phyloP scores from a whole-genome alignment of 805 yeast genomes.

The Scheffersomyces spartinae region DNA sequence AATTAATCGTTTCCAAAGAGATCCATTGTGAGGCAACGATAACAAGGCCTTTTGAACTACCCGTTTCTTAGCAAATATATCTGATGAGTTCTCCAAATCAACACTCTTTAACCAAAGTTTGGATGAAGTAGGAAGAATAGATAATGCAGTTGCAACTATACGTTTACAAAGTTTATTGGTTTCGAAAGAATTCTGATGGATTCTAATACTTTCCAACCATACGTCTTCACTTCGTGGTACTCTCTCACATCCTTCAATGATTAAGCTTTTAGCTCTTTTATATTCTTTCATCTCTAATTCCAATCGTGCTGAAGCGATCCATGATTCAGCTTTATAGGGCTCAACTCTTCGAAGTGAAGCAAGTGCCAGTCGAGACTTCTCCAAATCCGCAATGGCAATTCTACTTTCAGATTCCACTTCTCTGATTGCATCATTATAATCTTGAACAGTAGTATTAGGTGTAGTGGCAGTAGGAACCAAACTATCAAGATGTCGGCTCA shows the following conservation, averaged over 20 bases:
- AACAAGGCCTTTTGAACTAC: constrained; percentile 66
- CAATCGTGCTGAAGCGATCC: constrained; percentile 78
- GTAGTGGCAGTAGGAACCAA: constrained; percentile 10
- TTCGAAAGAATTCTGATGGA: constrained; percentile 36
- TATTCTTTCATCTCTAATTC: constrained; percentile 56
- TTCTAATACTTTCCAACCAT: constrained; percentile 72
- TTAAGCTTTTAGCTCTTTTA: constrained; percentile 44
- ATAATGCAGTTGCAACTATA: constrained; percentile 57
- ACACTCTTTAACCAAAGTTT: constrained; percentile 65
- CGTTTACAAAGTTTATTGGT: constrained; percentile 36
- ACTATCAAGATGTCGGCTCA: constrained; percentile 42
- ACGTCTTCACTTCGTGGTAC: constrained; percentile 60
- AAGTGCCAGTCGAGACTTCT: constrained; percentile 47
- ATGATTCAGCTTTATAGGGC: constrained; percentile 63
- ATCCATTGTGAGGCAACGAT: constrained; percentile 40
- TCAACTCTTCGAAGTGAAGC: constrained; percentile 60
- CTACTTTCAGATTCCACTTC: constrained; percentile 2
- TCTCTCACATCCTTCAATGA: constrained; percentile 62
- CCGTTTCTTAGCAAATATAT: constrained; percentile 37
- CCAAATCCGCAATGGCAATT: constrained; percentile 43
- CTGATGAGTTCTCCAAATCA: constrained; percentile 45
- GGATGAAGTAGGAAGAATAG: constrained; percentile 41
- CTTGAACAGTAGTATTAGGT: constrained; percentile 24
- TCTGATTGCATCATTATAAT: constrained; percentile 19
- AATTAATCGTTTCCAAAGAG: constrained; percentile 61